Evolutionary conservation across 1,139 yeast species (phyloP), one percentile per base, ranked within the genome.

Genomic region (Saccharomyces pastorianus): DNA sequence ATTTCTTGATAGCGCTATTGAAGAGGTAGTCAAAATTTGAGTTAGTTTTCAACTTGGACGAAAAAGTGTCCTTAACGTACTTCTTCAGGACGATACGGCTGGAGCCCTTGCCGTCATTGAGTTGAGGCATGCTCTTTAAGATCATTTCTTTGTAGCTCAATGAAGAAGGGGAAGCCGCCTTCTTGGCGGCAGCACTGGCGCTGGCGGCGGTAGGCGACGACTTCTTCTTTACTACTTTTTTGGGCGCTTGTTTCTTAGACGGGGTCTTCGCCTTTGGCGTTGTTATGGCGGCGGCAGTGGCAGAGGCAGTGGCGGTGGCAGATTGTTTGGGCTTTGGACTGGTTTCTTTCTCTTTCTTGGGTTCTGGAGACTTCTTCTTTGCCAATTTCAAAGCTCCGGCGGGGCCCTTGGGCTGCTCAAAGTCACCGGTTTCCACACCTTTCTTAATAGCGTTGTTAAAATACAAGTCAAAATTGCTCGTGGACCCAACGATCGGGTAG

Each of bases 331-430:
- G 25, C 27, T 47, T 41, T 20, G 47, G 28, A 9, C 46, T 58
- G 46, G 44, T 31, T 6, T 34, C 26, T n/a, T 20, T 51, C 63
- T 76, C 76, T 34, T 53, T 53, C 51, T 44, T 55, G 31, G 53
- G 48, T 44, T 42, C 48, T 41, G 56, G 76, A 8, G 80, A 78
- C 26, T 58, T 49, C 50, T 58, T 54, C 51, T 60, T 64, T n/a
- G 55, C 59, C 50, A 74, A 58, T 57, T 73, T 74, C 50, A 75
- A 61, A 51, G 77, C 71, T 52, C 77, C 77, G 7, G 77, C 71
- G 38, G 77, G 71, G 55, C 96, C 96, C 76, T 88, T 89, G 69
- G 96, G 96, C 72, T 87, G 95, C 52, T 80, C 72, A 64, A 90
- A 88, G 54, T 82, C 86, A 51, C 88, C 95, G 32, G 80, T 70